Conservation (phyloP, 176 grass and related monocot species). For the Hordeum vulgare region MorexV3_pseudomolecules_assembly NC_058520.1:590524066-590524565, state of each 20-base stretch:
- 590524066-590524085: not conserved
- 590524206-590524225: constrained; percentile 37
- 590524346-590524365: not conserved
- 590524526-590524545: not conserved
- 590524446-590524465: not conserved
- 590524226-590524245: constrained; percentile 29
- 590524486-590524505: not conserved
- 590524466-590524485: not conserved
- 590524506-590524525: not conserved
- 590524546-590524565: not conserved
- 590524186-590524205: constrained; percentile 30
- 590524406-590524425: no score
- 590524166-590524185: not conserved
- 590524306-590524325: not conserved
- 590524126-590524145: constrained; percentile 42
- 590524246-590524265: constrained; percentile 4
- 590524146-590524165: constrained; percentile 11
- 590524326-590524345: not conserved
- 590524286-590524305: constrained; percentile 22
- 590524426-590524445: not conserved
- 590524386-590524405: no score
- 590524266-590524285: constrained; percentile 33
- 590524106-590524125: constrained; percentile 37
- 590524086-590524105: constrained; percentile 29
- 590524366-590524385: no score